Conservation (phyloP, 2,329 filamentous ascomycete genomes). For the Chlorencoelia australis region DNA sequence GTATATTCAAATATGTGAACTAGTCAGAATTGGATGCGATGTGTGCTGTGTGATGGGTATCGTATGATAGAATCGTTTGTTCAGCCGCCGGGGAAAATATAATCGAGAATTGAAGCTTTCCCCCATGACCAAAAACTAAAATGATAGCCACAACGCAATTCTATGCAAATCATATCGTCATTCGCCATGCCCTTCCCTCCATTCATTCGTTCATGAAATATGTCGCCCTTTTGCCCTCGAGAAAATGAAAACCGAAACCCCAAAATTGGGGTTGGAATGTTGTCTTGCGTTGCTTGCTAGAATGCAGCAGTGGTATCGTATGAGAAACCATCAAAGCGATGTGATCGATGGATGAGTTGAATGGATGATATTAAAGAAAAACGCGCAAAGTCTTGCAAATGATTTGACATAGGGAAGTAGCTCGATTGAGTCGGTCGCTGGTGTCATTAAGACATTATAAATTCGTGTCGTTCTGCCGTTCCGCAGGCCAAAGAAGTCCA, state of each 20-base stretch:
- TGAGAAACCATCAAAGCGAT: neutral
- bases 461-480: neutral
- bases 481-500: neutral
- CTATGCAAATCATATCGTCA: constrained; percentile 1
- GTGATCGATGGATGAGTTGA: no score
- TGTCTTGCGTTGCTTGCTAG: no score
- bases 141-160: neutral
- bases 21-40: no score
- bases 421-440: constrained; percentile 4
- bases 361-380: constrained; percentile 6
- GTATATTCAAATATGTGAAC: no score
- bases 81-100: no score
- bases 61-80: no score
- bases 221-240: no score
- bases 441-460: constrained; percentile 7
- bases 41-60: no score
- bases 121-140: neutral
- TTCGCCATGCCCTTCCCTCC: constrained; percentile 4
- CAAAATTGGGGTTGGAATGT: constrained; percentile 1
- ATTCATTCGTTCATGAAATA: constrained; percentile 2
- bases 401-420: constrained; percentile 4
- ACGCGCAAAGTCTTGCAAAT: constrained; percentile 2
- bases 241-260: neutral
- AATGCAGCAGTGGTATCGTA: constrained; percentile 7
- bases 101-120: no score